Evolutionary conservation across 2,329 filamentous ascomycete species (phyloP).

Genomic region (Xylaria sp.): DNA sequence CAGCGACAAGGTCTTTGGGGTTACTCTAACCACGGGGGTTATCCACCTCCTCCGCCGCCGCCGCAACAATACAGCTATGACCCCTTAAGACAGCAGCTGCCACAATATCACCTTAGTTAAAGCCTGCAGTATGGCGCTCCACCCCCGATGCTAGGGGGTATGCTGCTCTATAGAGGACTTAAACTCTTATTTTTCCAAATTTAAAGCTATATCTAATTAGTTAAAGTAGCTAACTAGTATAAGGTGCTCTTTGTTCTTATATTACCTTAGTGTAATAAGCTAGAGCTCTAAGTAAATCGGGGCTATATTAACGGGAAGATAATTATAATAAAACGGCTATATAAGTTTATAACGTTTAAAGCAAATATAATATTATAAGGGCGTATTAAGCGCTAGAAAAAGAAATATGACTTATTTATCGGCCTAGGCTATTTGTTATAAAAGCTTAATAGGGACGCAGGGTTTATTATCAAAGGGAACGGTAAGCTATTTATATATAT

Average conservation of each 20-base stretch:
- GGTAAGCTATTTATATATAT: neutral
- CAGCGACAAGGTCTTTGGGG: too few species aligned
- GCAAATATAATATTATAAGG: slow-evolving; percentile 7
- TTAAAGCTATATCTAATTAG: neutral
- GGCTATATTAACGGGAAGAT: neutral
- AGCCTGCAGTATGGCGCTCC: neutral
- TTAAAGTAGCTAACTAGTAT: neutral
- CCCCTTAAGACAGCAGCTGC: neutral
- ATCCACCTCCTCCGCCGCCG: too few species aligned
- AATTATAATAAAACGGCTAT: neutral
- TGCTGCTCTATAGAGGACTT: neutral
- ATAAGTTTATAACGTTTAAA: slow-evolving; percentile 1
- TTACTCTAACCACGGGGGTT: too few species aligned
- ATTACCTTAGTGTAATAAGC: neutral
- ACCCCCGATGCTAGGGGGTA: neutral
- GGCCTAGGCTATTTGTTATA: neutral
- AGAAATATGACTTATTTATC: slow-evolving; percentile 1
- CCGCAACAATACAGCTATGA: too few species aligned
- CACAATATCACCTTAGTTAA: neutral
- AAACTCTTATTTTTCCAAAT: neutral
- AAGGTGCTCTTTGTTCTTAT: neutral
- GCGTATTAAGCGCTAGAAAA: slow-evolving; percentile 1
- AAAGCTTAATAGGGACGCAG: neutral
- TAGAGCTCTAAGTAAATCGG: neutral
- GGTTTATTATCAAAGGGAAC: neutral